phyloP scores from a whole-genome alignment of 2,329 filamentous ascomycete genomes.

The Fusarium brachygibbosum region DNA sequence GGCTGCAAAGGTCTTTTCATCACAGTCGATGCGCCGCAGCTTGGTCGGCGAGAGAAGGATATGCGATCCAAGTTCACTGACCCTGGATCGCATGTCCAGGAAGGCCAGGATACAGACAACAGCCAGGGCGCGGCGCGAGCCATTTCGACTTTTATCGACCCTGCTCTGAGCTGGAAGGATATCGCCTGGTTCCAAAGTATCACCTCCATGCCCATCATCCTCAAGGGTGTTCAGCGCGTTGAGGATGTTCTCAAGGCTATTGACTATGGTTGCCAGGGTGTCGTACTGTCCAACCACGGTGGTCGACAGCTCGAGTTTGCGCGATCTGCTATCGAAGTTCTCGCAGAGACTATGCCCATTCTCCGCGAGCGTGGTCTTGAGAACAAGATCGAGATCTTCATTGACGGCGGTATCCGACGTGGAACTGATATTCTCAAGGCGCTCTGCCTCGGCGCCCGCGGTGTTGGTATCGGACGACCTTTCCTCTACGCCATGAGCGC shows the following conservation, averaged over 20 bases:
- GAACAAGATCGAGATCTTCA: slow-evolving; percentile 84
- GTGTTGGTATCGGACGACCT: slow-evolving; percentile 92
- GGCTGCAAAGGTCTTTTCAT: slow-evolving; percentile 98
- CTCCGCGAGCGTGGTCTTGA: slow-evolving; percentile 80
- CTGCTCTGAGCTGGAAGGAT: slow-evolving; percentile 91
- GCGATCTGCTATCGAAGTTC: slow-evolving; percentile 87
- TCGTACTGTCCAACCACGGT: slow-evolving; percentile 96
- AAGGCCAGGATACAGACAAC: slow-evolving; percentile 80
- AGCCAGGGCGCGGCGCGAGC: slow-evolving; percentile 93
- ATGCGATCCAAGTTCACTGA: slow-evolving; percentile 95
- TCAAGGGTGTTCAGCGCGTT: slow-evolving; percentile 96
- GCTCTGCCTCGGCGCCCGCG: slow-evolving; percentile 89
- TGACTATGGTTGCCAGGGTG: slow-evolving; percentile 84
- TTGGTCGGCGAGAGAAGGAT: slow-evolving; percentile 95
- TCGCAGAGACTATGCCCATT: slow-evolving; percentile 93
- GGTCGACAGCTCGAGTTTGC: slow-evolving; percentile 94
- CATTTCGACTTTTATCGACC: slow-evolving; percentile 97
- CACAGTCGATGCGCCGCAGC: slow-evolving; percentile 96
- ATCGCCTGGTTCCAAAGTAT: slow-evolving; percentile 93
- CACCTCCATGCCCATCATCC: slow-evolving; percentile 93
- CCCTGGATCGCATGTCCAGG: slow-evolving; percentile 84
- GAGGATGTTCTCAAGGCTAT: slow-evolving; percentile 94
- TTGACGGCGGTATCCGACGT: slow-evolving; percentile 91
- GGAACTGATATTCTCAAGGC: slow-evolving; percentile 97
- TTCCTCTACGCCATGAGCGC: slow-evolving; percentile 97